A percentile compares a stretch with the other conserved stretches of the same genome.
Conservation (phyloP, 176 grass and related monocot species). For the Triticum urartu region DNA sequence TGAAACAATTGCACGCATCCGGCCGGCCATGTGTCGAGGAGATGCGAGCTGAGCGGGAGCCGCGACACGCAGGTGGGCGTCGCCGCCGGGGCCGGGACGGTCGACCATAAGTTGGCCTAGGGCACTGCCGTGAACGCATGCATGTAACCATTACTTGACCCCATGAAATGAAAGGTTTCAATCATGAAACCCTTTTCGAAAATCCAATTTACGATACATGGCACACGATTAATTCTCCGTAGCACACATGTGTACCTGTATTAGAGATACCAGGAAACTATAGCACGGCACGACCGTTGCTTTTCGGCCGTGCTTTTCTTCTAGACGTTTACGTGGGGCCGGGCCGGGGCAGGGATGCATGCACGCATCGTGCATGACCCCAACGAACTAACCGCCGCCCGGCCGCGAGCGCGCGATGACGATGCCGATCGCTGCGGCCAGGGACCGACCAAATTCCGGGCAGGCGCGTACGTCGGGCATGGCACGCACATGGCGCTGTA, state of each 20-base stretch:
- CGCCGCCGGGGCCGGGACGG: too few relatives aligned
- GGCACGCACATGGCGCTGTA: slow-evolving; percentile 39
- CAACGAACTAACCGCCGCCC: slow-evolving; percentile 39
- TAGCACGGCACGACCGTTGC: neutral
- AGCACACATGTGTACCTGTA: neutral
- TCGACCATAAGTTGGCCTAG: neutral
- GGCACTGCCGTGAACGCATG: neutral
- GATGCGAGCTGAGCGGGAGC: slow-evolving; percentile 14
- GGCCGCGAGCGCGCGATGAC: neutral
- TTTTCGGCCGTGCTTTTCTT: neutral
- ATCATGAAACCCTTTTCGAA: too few relatives aligned
- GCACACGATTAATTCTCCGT: too few relatives aligned
- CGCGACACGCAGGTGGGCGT: neutral
- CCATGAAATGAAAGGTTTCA: too few relatives aligned
- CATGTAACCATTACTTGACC: too few relatives aligned
- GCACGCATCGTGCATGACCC: slow-evolving; percentile 1
- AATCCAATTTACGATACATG: too few relatives aligned
- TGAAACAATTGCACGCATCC: neutral
- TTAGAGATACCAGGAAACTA: neutral
- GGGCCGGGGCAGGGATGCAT: neutral
- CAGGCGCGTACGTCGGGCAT: neutral
- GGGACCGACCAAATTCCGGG: neutral
- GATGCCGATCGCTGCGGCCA: neutral
- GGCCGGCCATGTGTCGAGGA: neutral
- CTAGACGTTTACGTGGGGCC: neutral